Evolutionary conservation across 345 rosid genomes (phyloP), one percentile per base, ranked within the genome.

Genomic region (Citrus reticulata): DNA sequence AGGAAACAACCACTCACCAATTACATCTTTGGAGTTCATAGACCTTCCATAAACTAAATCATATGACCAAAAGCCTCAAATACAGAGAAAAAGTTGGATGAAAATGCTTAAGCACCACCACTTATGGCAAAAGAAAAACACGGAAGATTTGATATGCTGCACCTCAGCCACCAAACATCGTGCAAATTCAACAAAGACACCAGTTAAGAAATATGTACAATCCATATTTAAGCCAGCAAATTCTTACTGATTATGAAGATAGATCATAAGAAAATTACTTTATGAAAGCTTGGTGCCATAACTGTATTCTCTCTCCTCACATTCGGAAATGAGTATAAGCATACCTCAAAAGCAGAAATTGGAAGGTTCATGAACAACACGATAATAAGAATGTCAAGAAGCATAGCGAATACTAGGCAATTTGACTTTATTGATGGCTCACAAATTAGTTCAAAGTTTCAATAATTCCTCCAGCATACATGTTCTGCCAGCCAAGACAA

Each of bases 391-490:
- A 77, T 49, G 40, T 37, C 37, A 57, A 67, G n/a, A 68, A 73
- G 42, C 72, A 70, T 54, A 60, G 70, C 59, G 34, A 71, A 75
- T 51, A 62, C 34, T 62, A 79, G 77, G 42, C 39, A 76, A 70
- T 58, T 68, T 63, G 25, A 73, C 46, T 76, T 66, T 39, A 73
- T 63, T 61, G 25, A 66, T 64, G 69, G 58, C 75, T 62, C 75
- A 65, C 64, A 71, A 74, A 70, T 73, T 66, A 65, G 40, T 65
- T 75, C 59, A 73, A 60, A 39, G 77, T 32, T 72, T 46, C 60
- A 73, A 74, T 29, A 42, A 49, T 19, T 64, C 74, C 82, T 66
- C 11, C 64, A 9, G 51, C 84, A 78, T 54, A 60, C 72, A 75
- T 77, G 71, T 70, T 65, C 74, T 57, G 73, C 59, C 69, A 54